A percentile compares a stretch with the other conserved stretches of the same genome.
Evolutionary conservation across 2,329 filamentous ascomycete species (phyloP).

Genomic region (Stromatinia cepivora): DNA sequence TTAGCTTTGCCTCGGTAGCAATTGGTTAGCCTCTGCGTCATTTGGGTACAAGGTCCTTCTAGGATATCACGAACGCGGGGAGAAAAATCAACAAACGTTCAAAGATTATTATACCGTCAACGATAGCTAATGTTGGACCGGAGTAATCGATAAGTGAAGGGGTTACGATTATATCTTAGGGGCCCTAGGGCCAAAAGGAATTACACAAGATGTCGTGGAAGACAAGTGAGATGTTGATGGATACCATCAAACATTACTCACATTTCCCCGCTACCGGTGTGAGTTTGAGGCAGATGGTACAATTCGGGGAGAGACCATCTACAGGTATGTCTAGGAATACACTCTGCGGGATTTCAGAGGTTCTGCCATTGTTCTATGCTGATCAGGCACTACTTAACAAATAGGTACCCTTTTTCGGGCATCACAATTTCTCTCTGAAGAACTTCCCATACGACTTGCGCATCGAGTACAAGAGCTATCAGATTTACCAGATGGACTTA

Average conservation of each 20-base stretch:
- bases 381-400: background rate
- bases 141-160: slow-evolving; percentile 27
- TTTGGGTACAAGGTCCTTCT: slow-evolving; percentile 10
- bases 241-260: slow-evolving; percentile 95
- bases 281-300: slow-evolving; percentile 97
- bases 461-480: slow-evolving; percentile 94
- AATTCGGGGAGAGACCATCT: slow-evolving; percentile 93
- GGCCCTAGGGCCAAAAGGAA: slow-evolving; percentile 37
- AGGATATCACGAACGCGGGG: slow-evolving; percentile 23
- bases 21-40: slow-evolving; percentile 22
- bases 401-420: slow-evolving; percentile 92
- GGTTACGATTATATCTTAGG: slow-evolving; percentile 29
- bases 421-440: slow-evolving; percentile 96
- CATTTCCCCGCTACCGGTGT: slow-evolving; percentile 95
- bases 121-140: slow-evolving; percentile 28
- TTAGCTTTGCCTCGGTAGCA: slow-evolving; percentile 21
- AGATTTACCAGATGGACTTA: slow-evolving; percentile 89
- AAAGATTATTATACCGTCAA: background rate
- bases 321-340: slow-evolving; percentile 61
- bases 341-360: background rate
- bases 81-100: slow-evolving; percentile 18
- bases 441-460: slow-evolving; percentile 92
- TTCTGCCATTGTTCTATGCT: slow-evolving; percentile 11
- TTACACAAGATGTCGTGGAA: slow-evolving; percentile 81
- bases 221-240: slow-evolving; percentile 85